Conservation (phyloP, 495 filamentous ascomycete species). For the Aspergillus affinis region DNA sequence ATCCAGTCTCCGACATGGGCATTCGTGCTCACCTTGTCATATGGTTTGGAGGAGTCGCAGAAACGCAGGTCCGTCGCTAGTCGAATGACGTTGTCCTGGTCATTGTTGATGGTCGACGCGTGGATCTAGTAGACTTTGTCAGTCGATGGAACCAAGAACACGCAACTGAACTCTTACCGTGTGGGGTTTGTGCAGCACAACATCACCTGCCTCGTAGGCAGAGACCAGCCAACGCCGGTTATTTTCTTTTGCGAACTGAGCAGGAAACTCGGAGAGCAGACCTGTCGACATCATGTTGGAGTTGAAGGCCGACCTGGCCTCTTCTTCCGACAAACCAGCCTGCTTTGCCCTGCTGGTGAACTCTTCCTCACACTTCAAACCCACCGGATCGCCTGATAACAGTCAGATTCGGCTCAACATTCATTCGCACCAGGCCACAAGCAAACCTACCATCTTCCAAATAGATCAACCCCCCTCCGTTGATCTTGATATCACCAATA, state of each 20-base stretch:
- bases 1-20: background rate
- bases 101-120: slow-evolving; percentile 55
- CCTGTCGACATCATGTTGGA: slow-evolving; percentile 57
- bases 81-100: slow-evolving; percentile 53
- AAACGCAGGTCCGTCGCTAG: slow-evolving; percentile 59
- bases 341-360: slow-evolving; percentile 46
- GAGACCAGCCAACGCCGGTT: slow-evolving; percentile 54
- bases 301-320: slow-evolving; percentile 55
- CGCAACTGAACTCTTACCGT: slow-evolving; percentile 31
- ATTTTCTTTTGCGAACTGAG: slow-evolving; percentile 42
- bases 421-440: background rate
- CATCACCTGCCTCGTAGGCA: slow-evolving; percentile 60
- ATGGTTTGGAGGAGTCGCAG: slow-evolving; percentile 49
- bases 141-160: background rate
- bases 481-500: slow-evolving; percentile 57
- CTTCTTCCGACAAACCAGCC: slow-evolving; percentile 48
- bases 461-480: slow-evolving; percentile 63
- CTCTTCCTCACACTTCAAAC: slow-evolving; percentile 47
- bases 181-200: slow-evolving; percentile 59
- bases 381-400: slow-evolving; percentile 34
- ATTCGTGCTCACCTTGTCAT: slow-evolving; percentile 38
- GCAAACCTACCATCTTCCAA: slow-evolving; percentile 47
- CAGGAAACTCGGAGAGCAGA: slow-evolving; percentile 44
- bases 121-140: slow-evolving; percentile 44
- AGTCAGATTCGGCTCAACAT: background rate